Percentiles rank a stretch among this genome's conserved stretches.
Evolutionary conservation across 331 rosid genomes (phyloP).

Genomic region (Telfairia occidentalis): DNA sequence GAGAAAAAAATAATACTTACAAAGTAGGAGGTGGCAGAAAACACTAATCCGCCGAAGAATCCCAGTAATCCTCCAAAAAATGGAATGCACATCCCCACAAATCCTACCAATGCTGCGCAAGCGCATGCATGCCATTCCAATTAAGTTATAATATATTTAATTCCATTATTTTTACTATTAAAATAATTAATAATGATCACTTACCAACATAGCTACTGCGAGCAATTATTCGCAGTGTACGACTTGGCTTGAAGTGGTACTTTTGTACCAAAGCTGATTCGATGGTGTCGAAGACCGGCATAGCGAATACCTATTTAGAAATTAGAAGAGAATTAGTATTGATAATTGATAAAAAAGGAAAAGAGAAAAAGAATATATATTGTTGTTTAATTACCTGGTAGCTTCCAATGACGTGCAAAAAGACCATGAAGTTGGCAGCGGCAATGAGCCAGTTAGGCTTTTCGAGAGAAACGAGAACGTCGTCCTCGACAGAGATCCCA

Average conservation of each 20-base stretch:
- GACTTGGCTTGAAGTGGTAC: slow-evolving; percentile 22
- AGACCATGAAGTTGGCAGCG: slow-evolving; percentile 48
- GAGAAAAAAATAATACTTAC: slow-evolving; percentile 44
- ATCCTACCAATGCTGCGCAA: slow-evolving; percentile 25
- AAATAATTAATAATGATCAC: not conserved
- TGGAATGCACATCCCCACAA: slow-evolving; percentile 41
- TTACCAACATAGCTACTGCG: slow-evolving; percentile 44
- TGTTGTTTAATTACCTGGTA: slow-evolving; percentile 56
- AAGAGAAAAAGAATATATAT: no score
- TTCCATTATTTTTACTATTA: no score
- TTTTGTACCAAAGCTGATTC: slow-evolving; percentile 35
- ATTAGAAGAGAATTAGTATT: no score
- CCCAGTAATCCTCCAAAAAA: slow-evolving; percentile 72
- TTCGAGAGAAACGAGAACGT: slow-evolving; percentile 47
- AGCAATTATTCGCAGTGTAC: slow-evolving; percentile 18
- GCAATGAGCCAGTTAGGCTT: slow-evolving; percentile 48
- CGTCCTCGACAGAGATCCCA: slow-evolving; percentile 43
- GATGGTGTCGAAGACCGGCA: slow-evolving; percentile 51
- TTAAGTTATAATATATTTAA: no score
- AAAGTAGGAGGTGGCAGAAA: slow-evolving; percentile 50
- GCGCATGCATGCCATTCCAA: not conserved
- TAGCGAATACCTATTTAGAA: slow-evolving; percentile 44
- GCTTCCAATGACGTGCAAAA: slow-evolving; percentile 57
- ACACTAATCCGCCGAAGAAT: slow-evolving; percentile 63
- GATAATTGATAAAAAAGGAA: no score